phyloP scores from a whole-genome alignment of 73 alveolate genomes.

The Symbiodinium natans region DNA sequence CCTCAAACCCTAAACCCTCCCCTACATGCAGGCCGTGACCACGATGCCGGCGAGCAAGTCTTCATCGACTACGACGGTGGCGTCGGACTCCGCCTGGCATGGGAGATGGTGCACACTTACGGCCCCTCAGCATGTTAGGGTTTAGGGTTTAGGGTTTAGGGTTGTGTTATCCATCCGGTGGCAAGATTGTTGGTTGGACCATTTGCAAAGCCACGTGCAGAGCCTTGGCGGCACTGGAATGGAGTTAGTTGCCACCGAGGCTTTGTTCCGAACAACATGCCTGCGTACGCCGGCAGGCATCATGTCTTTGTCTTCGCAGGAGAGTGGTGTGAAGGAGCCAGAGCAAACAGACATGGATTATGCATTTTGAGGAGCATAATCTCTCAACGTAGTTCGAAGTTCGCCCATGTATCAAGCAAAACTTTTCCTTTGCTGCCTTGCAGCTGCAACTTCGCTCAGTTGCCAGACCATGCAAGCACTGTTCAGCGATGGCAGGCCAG shows the following conservation, averaged over 20 bases:
- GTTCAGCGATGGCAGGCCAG: background rate
- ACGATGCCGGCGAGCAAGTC: conserved; percentile 47
- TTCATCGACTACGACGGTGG: conserved; percentile 85
- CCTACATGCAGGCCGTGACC: conserved; percentile 51
- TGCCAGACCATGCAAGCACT: background rate
- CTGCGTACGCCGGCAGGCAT: conserved; percentile 73
- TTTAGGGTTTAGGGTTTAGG: background rate
- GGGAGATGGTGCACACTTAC: conserved; percentile 91
- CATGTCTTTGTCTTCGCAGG: too few relatives aligned
- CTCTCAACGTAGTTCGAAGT: too few relatives aligned
- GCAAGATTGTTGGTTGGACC: background rate
- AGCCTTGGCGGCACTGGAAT: background rate
- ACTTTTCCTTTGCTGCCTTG: too few relatives aligned
- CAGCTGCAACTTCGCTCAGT: too few relatives aligned
- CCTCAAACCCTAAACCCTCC: too few relatives aligned
- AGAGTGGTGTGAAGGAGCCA: too few relatives aligned
- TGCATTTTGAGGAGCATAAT: too few relatives aligned
- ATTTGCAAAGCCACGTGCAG: background rate
- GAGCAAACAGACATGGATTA: too few relatives aligned
- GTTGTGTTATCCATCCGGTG: background rate
- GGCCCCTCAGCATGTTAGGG: background rate
- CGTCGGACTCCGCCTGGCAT: conserved; percentile 70
- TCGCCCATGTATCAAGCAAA: too few relatives aligned
- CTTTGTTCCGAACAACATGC: conserved; percentile 77
- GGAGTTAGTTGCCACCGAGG: background rate